Percentiles rank a stretch among this genome's conserved stretches.
phyloP scores from a whole-genome alignment of 352 stramenopile genomes.

The Globisporangium carolinianum region DNA sequence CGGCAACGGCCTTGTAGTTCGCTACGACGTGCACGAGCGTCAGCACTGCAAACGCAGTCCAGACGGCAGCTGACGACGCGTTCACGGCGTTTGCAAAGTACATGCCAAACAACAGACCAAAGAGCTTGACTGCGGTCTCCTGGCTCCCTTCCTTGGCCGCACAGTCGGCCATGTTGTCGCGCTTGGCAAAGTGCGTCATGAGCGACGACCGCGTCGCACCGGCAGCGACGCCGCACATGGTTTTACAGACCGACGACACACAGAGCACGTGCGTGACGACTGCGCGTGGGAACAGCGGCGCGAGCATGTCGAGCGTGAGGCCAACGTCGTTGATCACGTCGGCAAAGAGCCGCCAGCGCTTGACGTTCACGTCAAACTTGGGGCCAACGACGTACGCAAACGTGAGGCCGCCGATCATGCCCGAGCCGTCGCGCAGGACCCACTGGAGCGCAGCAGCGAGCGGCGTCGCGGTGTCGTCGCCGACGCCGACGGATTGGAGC shows the following conservation, averaged over 20 bases:
- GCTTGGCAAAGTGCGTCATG: slow-evolving; percentile 86
- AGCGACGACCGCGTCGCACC: slow-evolving; percentile 91
- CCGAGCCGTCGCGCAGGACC: slow-evolving; percentile 68
- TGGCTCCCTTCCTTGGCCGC: slow-evolving; percentile 94
- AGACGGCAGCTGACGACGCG: slow-evolving; percentile 55
- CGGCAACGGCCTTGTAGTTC: slow-evolving; percentile 90
- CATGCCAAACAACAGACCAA: slow-evolving; percentile 88
- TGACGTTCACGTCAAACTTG: slow-evolving; percentile 93
- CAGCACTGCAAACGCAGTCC: slow-evolving; percentile 89
- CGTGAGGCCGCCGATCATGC: slow-evolving; percentile 88
- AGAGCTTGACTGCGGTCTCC: slow-evolving; percentile 93
- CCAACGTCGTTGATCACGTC: slow-evolving; percentile 96
- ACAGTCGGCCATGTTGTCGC: slow-evolving; percentile 88
- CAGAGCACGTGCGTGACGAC: slow-evolving; percentile 69
- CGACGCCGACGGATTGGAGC: slow-evolving; percentile 90
- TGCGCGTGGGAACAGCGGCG: slow-evolving; percentile 51
- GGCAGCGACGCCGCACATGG: slow-evolving; percentile 92
- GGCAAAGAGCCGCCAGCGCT: slow-evolving; percentile 94
- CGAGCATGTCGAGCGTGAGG: slow-evolving; percentile 86
- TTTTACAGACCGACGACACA: slow-evolving; percentile 90
- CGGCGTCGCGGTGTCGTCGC: slow-evolving; percentile 74
- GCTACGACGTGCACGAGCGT: slow-evolving; percentile 92
- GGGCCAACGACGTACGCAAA: slow-evolving; percentile 90
- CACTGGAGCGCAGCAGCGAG: slow-evolving; percentile 71
- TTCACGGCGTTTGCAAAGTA: slow-evolving; percentile 78